phyloP scores from a whole-genome alignment of 75 land plant species.

The Cunninghamia lanceolata region DNA sequence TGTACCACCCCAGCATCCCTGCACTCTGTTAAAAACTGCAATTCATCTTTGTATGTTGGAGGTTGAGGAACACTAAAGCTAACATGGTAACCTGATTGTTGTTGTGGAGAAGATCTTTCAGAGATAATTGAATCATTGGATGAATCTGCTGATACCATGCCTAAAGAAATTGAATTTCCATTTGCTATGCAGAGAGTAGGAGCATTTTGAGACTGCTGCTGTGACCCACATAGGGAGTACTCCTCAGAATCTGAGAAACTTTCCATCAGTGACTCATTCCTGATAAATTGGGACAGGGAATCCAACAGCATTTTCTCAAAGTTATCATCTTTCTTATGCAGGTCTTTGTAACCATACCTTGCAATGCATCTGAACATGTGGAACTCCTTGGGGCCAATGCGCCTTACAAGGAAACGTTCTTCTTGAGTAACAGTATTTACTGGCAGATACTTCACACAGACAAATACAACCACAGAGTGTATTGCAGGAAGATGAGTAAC shows the following conservation, averaged over 20 bases:
- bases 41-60: slow-evolving; percentile 45
- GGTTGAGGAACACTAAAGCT: slow-evolving; percentile 12
- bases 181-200: slow-evolving; percentile 17
- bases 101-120: slow-evolving; percentile 17
- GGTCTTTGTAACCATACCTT: slow-evolving; percentile 61
- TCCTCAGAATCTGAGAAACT: slow-evolving; percentile 62
- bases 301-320: slow-evolving; percentile 51
- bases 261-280: slow-evolving; percentile 45
- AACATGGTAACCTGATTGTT: background rate
- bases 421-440: slow-evolving; percentile 42
- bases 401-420: slow-evolving; percentile 47
- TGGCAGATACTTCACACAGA: slow-evolving; percentile 48
- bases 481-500: slow-evolving; percentile 61
- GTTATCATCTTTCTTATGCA: slow-evolving; percentile 22
- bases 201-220: slow-evolving; percentile 26
- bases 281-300: slow-evolving; percentile 6
- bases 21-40: slow-evolving; percentile 55
- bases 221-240: slow-evolving; percentile 21
- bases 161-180: slow-evolving; percentile 23
- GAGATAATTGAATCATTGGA: slow-evolving; percentile 50
- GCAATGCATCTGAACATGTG: slow-evolving; percentile 53
- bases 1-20: slow-evolving; percentile 82
- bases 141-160: slow-evolving; percentile 20
- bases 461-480: slow-evolving; percentile 49
- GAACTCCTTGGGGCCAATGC: slow-evolving; percentile 42